Evolutionary conservation across 2,329 filamentous ascomycete species (phyloP), one percentile per base, ranked within the genome.

Genomic region (Monosporascus sp.): DNA sequence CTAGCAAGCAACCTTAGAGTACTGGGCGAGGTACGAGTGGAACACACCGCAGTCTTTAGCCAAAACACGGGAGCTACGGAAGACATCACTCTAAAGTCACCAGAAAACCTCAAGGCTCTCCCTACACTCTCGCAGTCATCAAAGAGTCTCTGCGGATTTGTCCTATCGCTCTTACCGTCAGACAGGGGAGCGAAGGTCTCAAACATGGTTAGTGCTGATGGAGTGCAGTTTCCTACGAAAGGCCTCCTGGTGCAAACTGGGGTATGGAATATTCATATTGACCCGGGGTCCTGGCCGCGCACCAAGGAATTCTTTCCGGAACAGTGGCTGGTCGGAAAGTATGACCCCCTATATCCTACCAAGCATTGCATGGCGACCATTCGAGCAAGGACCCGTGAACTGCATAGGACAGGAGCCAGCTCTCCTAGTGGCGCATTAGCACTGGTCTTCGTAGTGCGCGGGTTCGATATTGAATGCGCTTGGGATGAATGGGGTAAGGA

Each of bases 261-360:
- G 4, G 15, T 27, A 4, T 45, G 3, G 3, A 49, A 49, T 3
- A 22, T 54, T 2, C 54, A 54, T 7, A 2, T 38, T 5, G 50
- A 48, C 27, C 18, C n/a, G 3, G 57, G 54, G 3, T 61, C 70
- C 58, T 75, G 68, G 66, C 65, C 67, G 0, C 60, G 68, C 6
- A 62, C 66, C 0, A 51, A 59, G 4, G 55, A 59, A 11, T 75
- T 73, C 62, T 52, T 72, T 6, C 71, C 71, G 0, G 69, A 73
- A n/a, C 66, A 72, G 15, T 74, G 70, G 59, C 57, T 71, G 14
- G 60, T 60, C 15, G 20, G 31, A 6, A 49, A 58, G 11, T 44
- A 22, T 15, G 6, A 62, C 62, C 44, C 54, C 47, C 47, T 59
- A n/a, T 51, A 67, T 53, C 54, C 58, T 61, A 53, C 37, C 3